Conservation (phyloP, 192 early-diverging fungal genomes). For the Backusella sp. region DNA sequence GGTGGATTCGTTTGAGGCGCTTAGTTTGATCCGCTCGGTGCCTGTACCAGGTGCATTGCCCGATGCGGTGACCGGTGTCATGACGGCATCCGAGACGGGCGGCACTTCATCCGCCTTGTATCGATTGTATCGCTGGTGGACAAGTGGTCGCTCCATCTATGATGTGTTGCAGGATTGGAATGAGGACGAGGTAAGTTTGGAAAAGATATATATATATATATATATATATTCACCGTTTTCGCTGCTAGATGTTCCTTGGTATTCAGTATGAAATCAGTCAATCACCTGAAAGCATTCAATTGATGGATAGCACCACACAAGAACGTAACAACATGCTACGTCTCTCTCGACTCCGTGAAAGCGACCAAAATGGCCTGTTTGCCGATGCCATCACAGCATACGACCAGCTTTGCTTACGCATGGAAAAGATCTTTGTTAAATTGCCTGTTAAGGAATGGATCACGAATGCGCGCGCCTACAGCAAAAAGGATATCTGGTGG, state of each 20-base stretch:
- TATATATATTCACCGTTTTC: background rate
- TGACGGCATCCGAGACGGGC: constrained; percentile 35
- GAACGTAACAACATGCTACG: background rate
- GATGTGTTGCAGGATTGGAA: constrained; percentile 49
- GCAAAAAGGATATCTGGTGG: constrained; percentile 47
- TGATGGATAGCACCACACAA: background rate
- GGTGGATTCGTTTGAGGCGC: constrained; percentile 51
- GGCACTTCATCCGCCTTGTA: constrained; percentile 41
- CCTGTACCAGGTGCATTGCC: constrained; percentile 55
- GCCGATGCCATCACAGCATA: constrained; percentile 15
- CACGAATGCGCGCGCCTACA: constrained; percentile 40
- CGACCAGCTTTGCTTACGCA: constrained; percentile 35
- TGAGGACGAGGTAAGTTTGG: constrained; percentile 56
- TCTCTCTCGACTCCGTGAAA: background rate
- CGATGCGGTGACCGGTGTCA: constrained; percentile 45
- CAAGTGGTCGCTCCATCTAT: constrained; percentile 42
- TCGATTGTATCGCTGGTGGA: constrained; percentile 52
- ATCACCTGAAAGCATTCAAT: constrained; percentile 10
- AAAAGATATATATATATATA: too few species aligned
- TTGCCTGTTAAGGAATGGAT: constrained; percentile 46
- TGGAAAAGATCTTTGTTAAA: constrained; percentile 44
- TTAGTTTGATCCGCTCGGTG: constrained; percentile 41
- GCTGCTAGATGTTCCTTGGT: constrained; percentile 50
- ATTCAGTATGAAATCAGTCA: constrained; percentile 43
- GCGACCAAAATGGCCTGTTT: constrained; percentile 7